Evolutionary conservation across 352 stramenopile genomes (phyloP), one percentile per base, ranked within the genome.

Genomic region (Phytophthora europaea): DNA sequence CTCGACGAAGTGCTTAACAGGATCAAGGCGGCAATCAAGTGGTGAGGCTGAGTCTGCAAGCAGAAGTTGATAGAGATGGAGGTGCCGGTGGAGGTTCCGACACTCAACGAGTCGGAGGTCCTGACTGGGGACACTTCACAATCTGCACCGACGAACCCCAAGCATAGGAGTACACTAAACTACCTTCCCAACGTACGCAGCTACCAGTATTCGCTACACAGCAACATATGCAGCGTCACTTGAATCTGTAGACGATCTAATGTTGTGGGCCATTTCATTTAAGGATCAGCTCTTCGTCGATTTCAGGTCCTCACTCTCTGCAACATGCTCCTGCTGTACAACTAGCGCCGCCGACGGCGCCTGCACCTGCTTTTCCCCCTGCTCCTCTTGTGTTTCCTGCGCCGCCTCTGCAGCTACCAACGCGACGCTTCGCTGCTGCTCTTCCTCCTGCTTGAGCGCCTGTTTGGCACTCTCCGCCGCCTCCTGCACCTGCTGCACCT

Each of bases 1-100:
- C 85, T 82, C 52, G 82, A 91, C 26, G 76, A 90, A 48, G 73
- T 88, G 61, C 70, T 87, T 2, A 38, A 47, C 43, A 78, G 74
- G 34, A 76, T 57, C 58, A 85, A 84, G 56, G 34, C 53, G 26
- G 20, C 67, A 23, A 23, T 83, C 6, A 75, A 52, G 22, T 73
- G 65, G 43, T 74, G 60, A 73, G 61, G 58, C 36, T 45, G 36
- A 13, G 34, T 16, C 6, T 13, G 20, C 28, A 15, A 26, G 4
- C 45, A 60, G 28, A 18, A 47, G 36, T 45, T 45, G 6, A n/a
- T 45, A 45, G 36, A 45, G 13, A 45, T 45, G 13, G 12, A 45
- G 36, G 36, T 45, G 36, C 13, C 36, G 4, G 36, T 18, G 36
- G 36, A 18, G 36, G 13, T 16, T 6, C 16, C 36, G 13, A 31